A percentile compares a stretch with the other conserved stretches of the same genome.
Evolutionary conservation across 1,284 basidiomycete genomes (phyloP).

Genomic region (Pyrrhoderma noxium): DNA sequence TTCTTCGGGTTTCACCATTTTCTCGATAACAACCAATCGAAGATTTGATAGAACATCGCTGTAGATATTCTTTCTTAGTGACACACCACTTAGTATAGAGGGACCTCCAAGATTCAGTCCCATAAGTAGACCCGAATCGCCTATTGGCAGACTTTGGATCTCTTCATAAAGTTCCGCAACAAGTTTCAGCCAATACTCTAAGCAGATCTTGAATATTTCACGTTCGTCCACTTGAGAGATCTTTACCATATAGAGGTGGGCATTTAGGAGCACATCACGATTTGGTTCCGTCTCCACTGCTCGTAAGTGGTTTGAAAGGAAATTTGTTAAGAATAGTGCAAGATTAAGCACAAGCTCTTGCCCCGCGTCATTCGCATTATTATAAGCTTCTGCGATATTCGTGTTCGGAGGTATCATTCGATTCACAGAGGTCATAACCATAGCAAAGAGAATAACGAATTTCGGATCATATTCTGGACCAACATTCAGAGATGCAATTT

Average conservation of each 20-base stretch:
- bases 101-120: slow-evolving; percentile 76
- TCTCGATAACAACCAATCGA: slow-evolving; percentile 93
- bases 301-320: slow-evolving; percentile 86
- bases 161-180: slow-evolving; percentile 98
- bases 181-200: slow-evolving; percentile 99
- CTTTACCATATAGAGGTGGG: slow-evolving; percentile 98
- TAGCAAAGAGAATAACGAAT: slow-evolving; percentile 95
- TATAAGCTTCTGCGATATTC: slow-evolving; percentile 90
- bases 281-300: slow-evolving; percentile 90
- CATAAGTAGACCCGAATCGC: slow-evolving; percentile 91
- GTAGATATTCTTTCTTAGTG: slow-evolving; percentile 90
- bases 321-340: slow-evolving; percentile 94
- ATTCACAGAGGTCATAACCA: slow-evolving; percentile 96
- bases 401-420: slow-evolving; percentile 97
- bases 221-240: slow-evolving; percentile 97
- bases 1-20: slow-evolving; percentile 99
- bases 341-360: slow-evolving; percentile 98
- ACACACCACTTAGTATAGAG: slow-evolving; percentile 70
- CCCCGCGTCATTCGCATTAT: slow-evolving; percentile 84
- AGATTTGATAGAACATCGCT: slow-evolving; percentile 93
- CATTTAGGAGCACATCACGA: slow-evolving; percentile 91
- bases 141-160: slow-evolving; percentile 86
- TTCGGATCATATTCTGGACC: slow-evolving; percentile 99
- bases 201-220: slow-evolving; percentile 98
- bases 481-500: slow-evolving; percentile 91